Conservation (phyloP, 306 rosid species). For the Acacia crassicarpa region DNA sequence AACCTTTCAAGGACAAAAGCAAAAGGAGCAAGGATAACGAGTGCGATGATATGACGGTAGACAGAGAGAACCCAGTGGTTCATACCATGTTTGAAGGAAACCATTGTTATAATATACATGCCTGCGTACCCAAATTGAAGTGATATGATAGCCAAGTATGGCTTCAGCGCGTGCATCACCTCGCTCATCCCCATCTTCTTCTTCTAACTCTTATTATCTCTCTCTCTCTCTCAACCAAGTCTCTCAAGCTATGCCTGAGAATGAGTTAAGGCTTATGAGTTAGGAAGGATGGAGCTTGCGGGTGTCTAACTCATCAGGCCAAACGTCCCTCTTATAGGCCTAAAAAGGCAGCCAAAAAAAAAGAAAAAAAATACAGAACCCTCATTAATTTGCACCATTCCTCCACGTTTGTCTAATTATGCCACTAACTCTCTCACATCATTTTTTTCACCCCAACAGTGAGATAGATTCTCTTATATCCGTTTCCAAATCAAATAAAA, state of each 20-base stretch:
- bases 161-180: slow-evolving; percentile 47
- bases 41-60: slow-evolving; percentile 79
- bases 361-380: neutral
- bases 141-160: slow-evolving; percentile 81
- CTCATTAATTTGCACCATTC: slow-evolving; percentile 22
- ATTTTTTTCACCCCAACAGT: neutral
- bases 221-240: neutral
- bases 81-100: slow-evolving; percentile 91
- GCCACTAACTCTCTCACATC: slow-evolving; percentile 49
- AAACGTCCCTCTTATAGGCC: slow-evolving; percentile 45
- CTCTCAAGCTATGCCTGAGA: slow-evolving; percentile 15
- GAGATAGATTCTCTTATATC: neutral
- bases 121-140: slow-evolving; percentile 90
- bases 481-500: neutral
- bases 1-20: slow-evolving; percentile 89
- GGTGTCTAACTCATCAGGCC: slow-evolving; percentile 18
- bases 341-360: slow-evolving; percentile 26
- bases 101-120: slow-evolving; percentile 85
- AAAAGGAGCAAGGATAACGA: slow-evolving; percentile 70
- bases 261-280: slow-evolving; percentile 3
- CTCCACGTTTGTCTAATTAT: slow-evolving; percentile 23
- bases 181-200: slow-evolving; percentile 45
- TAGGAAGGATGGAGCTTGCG: slow-evolving; percentile 21
- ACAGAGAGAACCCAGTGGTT: slow-evolving; percentile 82
- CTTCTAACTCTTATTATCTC: neutral